A percentile compares a stretch with the other conserved stretches of the same genome.
Evolutionary conservation across 2,329 filamentous ascomycete species (phyloP).

Genomic region (Neopestalotiopsis sp.): DNA sequence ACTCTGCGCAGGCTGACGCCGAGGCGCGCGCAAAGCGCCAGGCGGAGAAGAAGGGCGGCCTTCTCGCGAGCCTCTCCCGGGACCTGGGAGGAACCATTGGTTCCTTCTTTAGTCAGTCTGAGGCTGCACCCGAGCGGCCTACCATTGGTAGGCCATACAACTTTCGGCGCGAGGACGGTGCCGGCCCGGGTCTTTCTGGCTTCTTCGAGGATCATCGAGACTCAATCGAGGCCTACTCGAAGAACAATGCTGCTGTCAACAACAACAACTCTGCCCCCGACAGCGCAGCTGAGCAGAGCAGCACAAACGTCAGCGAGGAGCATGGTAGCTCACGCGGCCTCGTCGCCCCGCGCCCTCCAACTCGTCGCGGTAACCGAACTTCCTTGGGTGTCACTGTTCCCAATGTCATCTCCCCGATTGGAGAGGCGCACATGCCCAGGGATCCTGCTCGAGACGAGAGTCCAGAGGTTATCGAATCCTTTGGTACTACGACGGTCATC

Average conservation of each 20-base stretch:
- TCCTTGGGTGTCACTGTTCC: slow-evolving; percentile 14
- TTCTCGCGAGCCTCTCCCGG: too few relatives aligned
- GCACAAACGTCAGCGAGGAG: neutral
- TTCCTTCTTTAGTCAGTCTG: neutral
- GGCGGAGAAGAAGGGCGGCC: too few relatives aligned
- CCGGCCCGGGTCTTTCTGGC: too few relatives aligned
- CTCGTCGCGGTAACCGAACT: neutral
- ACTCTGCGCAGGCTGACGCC: too few relatives aligned
- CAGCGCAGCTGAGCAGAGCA: too few relatives aligned
- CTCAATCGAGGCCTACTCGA: neutral
- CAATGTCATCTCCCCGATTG: slow-evolving; percentile 1
- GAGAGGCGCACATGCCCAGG: neutral
- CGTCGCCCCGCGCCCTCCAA: neutral
- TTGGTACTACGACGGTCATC: too few relatives aligned
- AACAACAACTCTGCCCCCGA: neutral
- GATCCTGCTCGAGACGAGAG: neutral
- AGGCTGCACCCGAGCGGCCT: neutral
- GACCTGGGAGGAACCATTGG: neutral
- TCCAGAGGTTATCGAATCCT: neutral
- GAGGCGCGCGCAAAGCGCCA: too few relatives aligned
- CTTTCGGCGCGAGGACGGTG: neutral
- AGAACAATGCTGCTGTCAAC: neutral
- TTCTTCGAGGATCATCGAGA: neutral
- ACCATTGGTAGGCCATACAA: neutral
- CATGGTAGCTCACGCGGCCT: neutral